These are phyloP conservation scores for Spergularia bocconei DNA, from an alignment of 148 eudicot genomes.

Conservation along the genomic window DNA sequence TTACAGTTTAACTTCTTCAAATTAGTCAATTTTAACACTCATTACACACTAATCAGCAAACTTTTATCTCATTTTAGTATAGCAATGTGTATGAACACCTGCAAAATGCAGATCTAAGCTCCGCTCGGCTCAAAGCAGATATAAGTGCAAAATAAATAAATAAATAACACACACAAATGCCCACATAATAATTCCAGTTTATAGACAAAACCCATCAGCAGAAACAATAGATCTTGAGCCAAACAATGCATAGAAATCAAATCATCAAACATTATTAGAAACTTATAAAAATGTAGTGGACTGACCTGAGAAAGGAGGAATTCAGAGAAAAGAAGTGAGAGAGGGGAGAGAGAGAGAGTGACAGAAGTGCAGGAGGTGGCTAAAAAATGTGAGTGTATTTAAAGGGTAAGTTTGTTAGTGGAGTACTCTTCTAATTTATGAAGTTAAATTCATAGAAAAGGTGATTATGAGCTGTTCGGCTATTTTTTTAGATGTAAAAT, in stretches of 20 bases:
- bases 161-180: conserved; percentile 1
- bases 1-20: no score
- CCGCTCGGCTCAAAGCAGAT: conserved; percentile 3
- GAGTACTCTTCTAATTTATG: background rate
- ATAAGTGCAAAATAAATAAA: background rate
- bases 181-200: background rate
- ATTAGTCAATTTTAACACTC: no score
- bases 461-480: conserved; percentile 28
- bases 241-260: conserved; percentile 14
- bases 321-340: conserved; percentile 1
- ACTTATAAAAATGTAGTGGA: background rate
- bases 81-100: no score
- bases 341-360: conserved; percentile 1
- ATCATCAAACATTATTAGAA: background rate
- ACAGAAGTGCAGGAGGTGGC: conserved; percentile 7
- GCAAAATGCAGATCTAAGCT: background rate
- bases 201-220: background rate
- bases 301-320: conserved; percentile 25
- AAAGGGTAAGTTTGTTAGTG: conserved; percentile 21
- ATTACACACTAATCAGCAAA: background rate
- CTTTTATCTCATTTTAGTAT: no score
- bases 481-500: background rate
- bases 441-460: conserved; percentile 19
- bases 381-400: conserved; percentile 29
- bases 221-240: conserved; percentile 12